Base-by-base conservation (phyloP, 208 protist species). In the Leishmania martiniquensis region DNA sequence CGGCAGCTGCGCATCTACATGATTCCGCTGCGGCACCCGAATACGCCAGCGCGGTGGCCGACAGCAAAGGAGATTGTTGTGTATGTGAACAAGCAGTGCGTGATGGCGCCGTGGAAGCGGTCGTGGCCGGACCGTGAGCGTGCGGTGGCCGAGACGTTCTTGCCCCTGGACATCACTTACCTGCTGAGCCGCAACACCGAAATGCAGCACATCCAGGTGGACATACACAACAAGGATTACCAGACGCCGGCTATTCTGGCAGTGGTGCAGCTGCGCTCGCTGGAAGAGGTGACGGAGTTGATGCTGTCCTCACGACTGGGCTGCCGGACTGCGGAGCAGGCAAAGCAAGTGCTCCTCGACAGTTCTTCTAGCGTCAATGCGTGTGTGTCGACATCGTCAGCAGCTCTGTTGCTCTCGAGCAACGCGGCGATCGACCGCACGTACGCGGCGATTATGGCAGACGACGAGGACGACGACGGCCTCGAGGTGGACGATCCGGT, bases 101-200 rank as follows among this genome's bases (percentile, higher is more conserved):
- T 95, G 39, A 84, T 85, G 73, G 85, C 87, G 44, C 74, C 90
- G 70, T 97, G 93, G 91, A 88, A 86, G 76, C 93, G 93, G 22
- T 67, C 83, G 25, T 97, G 93, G 91, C 93, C 93, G 6, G 91
- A 92, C 32, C 88, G 91, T 29, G 80, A 85, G 68, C 67, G 77
- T 55, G 86, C 85, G 69, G 89, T 97, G 2, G 82, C 86, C 34
- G 91, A 94, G 73, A 88, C 91, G n/a, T 91, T 86, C 63, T 83
- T 97, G 39, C 84, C 88, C 49, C 75, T 97, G 44, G 93, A 97
- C 76, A 89, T 97, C 45, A 97, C 93, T 44, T 88, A 93, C 72
- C 79, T 92, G 47, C 60, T 91, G 32, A 83, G 55, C 67, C 78
- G 80, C 65, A 86, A 82, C 76, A 51, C 79, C 32, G 75, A 67